Evolutionary conservation across 345 rosid genomes (phyloP), one percentile per base, ranked within the genome.

Genomic region (Lepidium aucheri): DNA sequence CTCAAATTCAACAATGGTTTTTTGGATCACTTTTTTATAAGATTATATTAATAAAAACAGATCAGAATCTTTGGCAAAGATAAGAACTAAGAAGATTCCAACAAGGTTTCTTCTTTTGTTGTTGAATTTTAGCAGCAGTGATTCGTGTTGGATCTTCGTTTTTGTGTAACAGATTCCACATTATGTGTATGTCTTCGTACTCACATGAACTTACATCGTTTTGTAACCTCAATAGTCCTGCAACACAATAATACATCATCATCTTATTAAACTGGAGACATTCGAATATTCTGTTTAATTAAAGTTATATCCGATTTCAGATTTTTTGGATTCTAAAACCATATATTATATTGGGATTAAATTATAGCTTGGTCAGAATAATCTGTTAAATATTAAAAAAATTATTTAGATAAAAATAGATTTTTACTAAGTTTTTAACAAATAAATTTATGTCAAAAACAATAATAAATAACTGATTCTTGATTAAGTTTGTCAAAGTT

Each of bases 121-220:
- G 76, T 20, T 40, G 36, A 38, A 17, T 41, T 20, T 42, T 8
- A 45, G 54, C 11, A 20, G 14, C 57, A 9, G 41, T 15, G 44
- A 11, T 3, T 8, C 65, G 61, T 44, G 33, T 53, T 7, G 52
- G 75, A 45, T 44, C 42, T 39, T 78, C 74, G 11, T 58, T 72
- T 53, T 73, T 70, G 33, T 70, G 80, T 20, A 82, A 62, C 49
- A 82, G 53, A 51, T 79, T 75, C 86, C 83, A 82, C 86, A 79
- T 79, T 17, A 79, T 79, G 24, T 69, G 86, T 41, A 82, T 58
- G 68, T 82, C 86, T 51, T 82, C 78, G 47, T 82, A 82, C 68
- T 82, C 82, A 12, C 83, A 82, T 10, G 81, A 71, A 61, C 70
- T 77, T 80, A 82, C 86, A 3, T 82, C 83, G 10, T 72, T 34